Percentiles rank a stretch among this genome's conserved stretches.
Evolutionary conservation across 495 filamentous ascomycete species (phyloP).

Genomic region (Cladorrhinum samala): DNA sequence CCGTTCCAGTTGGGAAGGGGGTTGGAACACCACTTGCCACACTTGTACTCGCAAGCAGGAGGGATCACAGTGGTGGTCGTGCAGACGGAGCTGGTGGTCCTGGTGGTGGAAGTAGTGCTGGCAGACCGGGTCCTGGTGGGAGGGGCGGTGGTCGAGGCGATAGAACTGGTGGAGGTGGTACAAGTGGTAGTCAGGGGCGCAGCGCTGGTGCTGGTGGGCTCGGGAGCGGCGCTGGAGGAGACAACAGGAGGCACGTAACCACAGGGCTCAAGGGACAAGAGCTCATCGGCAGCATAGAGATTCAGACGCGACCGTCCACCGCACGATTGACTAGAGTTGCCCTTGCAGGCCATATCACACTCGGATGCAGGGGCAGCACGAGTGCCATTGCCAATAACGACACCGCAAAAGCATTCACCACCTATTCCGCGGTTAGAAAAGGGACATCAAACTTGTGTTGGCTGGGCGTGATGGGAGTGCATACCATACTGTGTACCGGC

Average conservation of each 20-base stretch:
- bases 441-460: constrained; percentile 2
- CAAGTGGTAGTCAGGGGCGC: constrained; percentile 20
- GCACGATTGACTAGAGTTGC: constrained; percentile 39
- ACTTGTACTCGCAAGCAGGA: constrained; percentile 43
- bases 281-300: constrained; percentile 39
- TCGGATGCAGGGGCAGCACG: constrained; percentile 27
- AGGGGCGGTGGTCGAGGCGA: constrained; percentile 8
- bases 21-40: constrained; percentile 47
- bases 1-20: constrained; percentile 37
- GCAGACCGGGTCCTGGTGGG: constrained; percentile 15
- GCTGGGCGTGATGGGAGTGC: constrained; percentile 16
- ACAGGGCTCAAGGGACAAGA: constrained; percentile 43
- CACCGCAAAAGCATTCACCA: constrained; percentile 39
- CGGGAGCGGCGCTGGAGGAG: neutral
- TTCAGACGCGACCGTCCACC: constrained; percentile 40
- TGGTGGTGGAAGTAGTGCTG: constrained; percentile 22
- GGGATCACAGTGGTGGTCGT: constrained; percentile 34
- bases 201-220: constrained; percentile 8
- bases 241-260: constrained; percentile 25
- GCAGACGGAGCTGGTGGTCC: constrained; percentile 35
- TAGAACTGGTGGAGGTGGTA: constrained; percentile 20
- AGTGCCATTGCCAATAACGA: constrained; percentile 45
- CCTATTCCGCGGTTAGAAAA: constrained; percentile 16
- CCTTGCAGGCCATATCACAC: constrained; percentile 46
- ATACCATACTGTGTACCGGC: constrained; percentile 48